phyloP scores from a whole-genome alignment of 2,329 filamentous ascomycete genomes.

The Endothia cerciana region DNA sequence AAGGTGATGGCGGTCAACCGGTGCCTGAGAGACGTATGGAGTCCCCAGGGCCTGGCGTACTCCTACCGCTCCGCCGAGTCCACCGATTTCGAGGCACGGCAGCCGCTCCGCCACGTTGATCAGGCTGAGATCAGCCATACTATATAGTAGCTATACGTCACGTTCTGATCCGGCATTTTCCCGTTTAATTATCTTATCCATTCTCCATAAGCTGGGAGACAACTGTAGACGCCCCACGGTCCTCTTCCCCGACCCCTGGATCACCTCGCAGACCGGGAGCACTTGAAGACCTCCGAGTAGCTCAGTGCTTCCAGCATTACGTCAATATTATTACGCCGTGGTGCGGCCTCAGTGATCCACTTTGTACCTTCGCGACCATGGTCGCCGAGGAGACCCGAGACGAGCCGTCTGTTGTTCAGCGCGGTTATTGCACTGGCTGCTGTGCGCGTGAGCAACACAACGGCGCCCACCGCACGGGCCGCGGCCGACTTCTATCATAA shows the following conservation, averaged over 20 bases:
- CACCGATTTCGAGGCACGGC: neutral
- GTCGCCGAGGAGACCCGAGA: neutral
- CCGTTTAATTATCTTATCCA: neutral
- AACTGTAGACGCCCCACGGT: neutral
- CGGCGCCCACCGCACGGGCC: constrained; percentile 33
- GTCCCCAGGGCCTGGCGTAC: neutral
- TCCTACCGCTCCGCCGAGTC: neutral
- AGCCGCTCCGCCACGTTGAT: neutral
- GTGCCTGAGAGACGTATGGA: neutral
- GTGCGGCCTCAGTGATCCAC: neutral
- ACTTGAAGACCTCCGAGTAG: neutral
- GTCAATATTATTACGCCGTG: neutral
- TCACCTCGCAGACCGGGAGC: constrained; percentile 4
- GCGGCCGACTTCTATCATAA: constrained; percentile 45
- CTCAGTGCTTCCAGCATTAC: constrained; percentile 2
- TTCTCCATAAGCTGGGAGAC: neutral
- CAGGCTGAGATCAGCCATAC: neutral
- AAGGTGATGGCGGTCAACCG: neutral
- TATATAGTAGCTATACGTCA: no score
- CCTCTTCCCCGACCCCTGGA: neutral
- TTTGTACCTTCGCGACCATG: neutral
- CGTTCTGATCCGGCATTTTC: no score
- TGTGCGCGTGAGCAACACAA: constrained; percentile 41
- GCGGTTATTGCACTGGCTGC: neutral
- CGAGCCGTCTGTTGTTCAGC: neutral